These are phyloP conservation scores for Coniella lustricola DNA, from an alignment of 2,329 filamentous ascomycete species.

Conservation along the genomic window DNA sequence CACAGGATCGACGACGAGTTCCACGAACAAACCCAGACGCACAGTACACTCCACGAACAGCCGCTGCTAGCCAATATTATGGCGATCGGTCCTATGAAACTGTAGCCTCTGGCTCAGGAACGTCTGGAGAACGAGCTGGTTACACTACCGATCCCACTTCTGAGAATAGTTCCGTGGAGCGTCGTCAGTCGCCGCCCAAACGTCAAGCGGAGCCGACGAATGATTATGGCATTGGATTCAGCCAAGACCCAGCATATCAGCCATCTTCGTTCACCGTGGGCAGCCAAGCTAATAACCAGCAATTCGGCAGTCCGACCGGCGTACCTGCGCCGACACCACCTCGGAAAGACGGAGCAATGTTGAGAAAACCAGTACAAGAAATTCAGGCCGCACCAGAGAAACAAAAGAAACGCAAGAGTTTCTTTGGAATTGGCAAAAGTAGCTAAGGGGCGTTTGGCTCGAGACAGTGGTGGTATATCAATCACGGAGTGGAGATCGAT, in stretches of 20 bases:
- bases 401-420: conserved; percentile 77
- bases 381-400: conserved; percentile 13
- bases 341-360: conserved; percentile 25
- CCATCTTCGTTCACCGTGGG: conserved; percentile 32
- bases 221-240: conserved; percentile 58
- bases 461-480: not conserved
- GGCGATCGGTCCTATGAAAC: conserved; percentile 76
- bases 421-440: conserved; percentile 74
- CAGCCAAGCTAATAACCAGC: conserved; percentile 18
- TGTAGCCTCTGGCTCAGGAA: conserved; percentile 68
- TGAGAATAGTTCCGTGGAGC: conserved; percentile 86
- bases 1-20: conserved; percentile 24
- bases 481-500: not conserved
- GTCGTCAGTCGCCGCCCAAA: conserved; percentile 51
- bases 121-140: conserved; percentile 64
- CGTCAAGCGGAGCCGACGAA: conserved; percentile 46
- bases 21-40: conserved; percentile 42
- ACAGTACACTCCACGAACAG: conserved; percentile 32
- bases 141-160: conserved; percentile 82
- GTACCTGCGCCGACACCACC: conserved; percentile 25
- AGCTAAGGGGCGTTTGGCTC: conserved; percentile 22
- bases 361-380: conserved; percentile 20
- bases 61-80: conserved; percentile 42
- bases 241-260: conserved; percentile 36
- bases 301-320: conserved; percentile 18